Base-by-base conservation (phyloP, 208 protist species). In the Chromosphaera perkinsii region DNA sequence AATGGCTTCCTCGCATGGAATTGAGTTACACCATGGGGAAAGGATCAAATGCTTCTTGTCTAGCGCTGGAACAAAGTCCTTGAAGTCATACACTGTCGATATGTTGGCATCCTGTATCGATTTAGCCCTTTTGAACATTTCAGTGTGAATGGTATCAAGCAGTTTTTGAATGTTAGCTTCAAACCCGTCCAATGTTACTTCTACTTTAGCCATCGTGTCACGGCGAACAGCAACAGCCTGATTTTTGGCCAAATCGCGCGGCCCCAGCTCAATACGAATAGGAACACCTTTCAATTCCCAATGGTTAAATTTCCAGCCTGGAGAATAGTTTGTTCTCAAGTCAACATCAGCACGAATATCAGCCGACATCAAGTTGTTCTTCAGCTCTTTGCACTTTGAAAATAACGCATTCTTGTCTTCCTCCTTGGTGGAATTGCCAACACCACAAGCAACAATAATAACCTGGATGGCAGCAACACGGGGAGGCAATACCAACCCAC, bases 231-330 rank as follows among this genome's bases (percentile, higher is more conserved):
- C 49, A 14, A 84, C 48, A 3, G 72, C 69, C 12, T 59, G 17
- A 17, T 63, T 54, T 20, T 42, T 51, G 26, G 61, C 82, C 12
- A 99, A 51, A 84, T 99, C 96, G 73, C 90, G 93, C 37, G 94
- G 93, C 39, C 96, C 96, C 10, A 99, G 32, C 85, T 99, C 96
- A 31, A 98, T 77, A 54, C 96, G 90, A 47, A 98, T 64, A 32
- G 96, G 95, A 24, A 98, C 83, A 27, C 86, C 86, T 66, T 93
- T 93, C 51, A 97, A 76, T 86, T 98, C 94, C 93, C 93, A 98
- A 84, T 97, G 89, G 78, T 95, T 95, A 86, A 94, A 98, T 76
- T 97, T 95, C 86, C 88, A 94, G 39, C 94, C 93, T 55, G 93
- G 91, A 47, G 82, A 97, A 83, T 95, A 92, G 79, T 96, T 92